Conservation (phyloP, 345 rosid genomes). For the Excoecaria agallocha region DNA sequence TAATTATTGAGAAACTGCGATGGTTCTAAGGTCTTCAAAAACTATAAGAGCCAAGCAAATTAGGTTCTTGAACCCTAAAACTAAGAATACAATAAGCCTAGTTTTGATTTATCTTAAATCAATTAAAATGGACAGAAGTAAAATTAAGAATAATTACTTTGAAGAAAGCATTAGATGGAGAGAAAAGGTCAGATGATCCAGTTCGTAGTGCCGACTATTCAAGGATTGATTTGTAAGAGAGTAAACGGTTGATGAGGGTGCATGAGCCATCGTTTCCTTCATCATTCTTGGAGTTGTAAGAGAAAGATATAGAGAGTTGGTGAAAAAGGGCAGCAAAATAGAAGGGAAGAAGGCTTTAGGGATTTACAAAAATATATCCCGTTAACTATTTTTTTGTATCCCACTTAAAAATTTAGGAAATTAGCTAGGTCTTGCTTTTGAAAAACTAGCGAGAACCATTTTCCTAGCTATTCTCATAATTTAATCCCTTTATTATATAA, state of each 20-base stretch:
- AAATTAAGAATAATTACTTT: conserved; percentile 41
- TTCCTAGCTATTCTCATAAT: too few species aligned
- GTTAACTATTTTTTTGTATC: too few species aligned
- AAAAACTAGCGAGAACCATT: too few species aligned
- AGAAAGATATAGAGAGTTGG: too few species aligned
- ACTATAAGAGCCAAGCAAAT: conserved; percentile 15
- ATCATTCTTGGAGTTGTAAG: too few species aligned
- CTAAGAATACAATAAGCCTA: background rate
- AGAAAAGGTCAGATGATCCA: conserved; percentile 58
- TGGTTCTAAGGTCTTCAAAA: conserved; percentile 73
- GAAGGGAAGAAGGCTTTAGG: too few species aligned
- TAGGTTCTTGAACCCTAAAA: too few species aligned
- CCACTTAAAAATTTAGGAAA: too few species aligned
- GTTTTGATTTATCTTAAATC: background rate
- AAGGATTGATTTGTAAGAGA: conserved; percentile 42
- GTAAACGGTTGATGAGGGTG: conserved; percentile 20
- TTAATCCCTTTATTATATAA: too few species aligned
- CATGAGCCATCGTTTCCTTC: conserved; percentile 18
- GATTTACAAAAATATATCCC: too few species aligned
- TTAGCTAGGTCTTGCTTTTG: too few species aligned
- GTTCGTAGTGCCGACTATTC: conserved; percentile 39
- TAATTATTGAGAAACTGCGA: conserved; percentile 77
- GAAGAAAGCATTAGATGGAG: conserved; percentile 80
- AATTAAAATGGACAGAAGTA: background rate
- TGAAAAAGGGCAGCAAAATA: too few species aligned